Evolutionary conservation across 805 yeast species (phyloP).

Genomic region (Candida nemodendra): DNA sequence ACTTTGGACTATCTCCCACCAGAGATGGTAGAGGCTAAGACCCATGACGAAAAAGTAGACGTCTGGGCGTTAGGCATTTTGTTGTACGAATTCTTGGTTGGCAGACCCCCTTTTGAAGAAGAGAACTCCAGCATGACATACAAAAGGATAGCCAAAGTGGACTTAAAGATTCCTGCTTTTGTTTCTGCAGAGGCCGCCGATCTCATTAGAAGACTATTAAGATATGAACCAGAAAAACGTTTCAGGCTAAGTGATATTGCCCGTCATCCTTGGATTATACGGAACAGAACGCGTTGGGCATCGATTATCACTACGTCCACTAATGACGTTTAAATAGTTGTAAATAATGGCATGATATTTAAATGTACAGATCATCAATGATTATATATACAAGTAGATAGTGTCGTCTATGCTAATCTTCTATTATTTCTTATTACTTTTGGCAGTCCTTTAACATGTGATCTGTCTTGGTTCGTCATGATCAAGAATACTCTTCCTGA

Average conservation of each 20-base stretch:
- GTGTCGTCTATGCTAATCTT: conserved; percentile 27
- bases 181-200: conserved; percentile 76
- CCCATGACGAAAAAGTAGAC: conserved; percentile 78
- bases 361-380: conserved; percentile 3
- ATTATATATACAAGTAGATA: not conserved
- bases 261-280: conserved; percentile 80
- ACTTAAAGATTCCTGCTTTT: conserved; percentile 66
- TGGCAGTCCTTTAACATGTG: conserved; percentile 82
- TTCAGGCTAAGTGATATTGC: conserved; percentile 58
- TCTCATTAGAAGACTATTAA: conserved; percentile 61
- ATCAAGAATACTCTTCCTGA: conserved; percentile 85
- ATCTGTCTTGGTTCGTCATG: conserved; percentile 62
- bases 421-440: conserved; percentile 57
- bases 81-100: conserved; percentile 82
- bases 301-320: conserved; percentile 11
- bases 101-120: conserved; percentile 91
- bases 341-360: not conserved
- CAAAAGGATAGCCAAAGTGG: conserved; percentile 74
- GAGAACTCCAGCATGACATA: conserved; percentile 74
- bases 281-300: conserved; percentile 64
- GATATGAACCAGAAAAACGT: conserved; percentile 68
- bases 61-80: conserved; percentile 91
- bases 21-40: conserved; percentile 84
- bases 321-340: conserved; percentile 1
- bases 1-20: conserved; percentile 94